Percentiles rank a stretch among this genome's conserved stretches.
These are phyloP conservation scores for Saccharomycopsis malanga DNA, from an alignment of 805 yeast genomes.

Conservation along the genomic window DNA sequence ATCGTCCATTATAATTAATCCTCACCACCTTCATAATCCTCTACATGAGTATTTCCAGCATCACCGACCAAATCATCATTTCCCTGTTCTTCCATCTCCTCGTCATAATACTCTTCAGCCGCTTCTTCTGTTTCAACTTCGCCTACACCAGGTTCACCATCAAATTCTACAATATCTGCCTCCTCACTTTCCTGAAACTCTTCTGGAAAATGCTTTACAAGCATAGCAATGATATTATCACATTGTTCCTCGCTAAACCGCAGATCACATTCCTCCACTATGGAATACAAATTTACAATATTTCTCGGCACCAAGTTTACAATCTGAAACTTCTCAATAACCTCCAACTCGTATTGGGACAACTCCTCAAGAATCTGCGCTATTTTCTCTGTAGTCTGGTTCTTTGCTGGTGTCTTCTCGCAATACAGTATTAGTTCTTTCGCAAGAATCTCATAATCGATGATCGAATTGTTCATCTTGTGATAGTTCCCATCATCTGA, in stretches of 20 bases:
- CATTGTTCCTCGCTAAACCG: constrained; percentile 67
- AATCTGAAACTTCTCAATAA: constrained; percentile 78
- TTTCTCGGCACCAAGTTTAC: constrained; percentile 75
- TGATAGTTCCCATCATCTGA: constrained; percentile 26
- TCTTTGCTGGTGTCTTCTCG: constrained; percentile 28
- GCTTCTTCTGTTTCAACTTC: not conserved
- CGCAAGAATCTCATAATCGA: constrained; percentile 45
- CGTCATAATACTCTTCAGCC: not conserved
- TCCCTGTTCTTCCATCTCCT: not conserved
- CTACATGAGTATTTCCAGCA: not conserved
- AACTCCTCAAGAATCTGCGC: constrained; percentile 2
- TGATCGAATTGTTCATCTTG: constrained; percentile 28
- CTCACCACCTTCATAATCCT: not conserved
- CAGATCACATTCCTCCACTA: constrained; percentile 89
- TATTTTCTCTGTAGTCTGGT: constrained; percentile 26
- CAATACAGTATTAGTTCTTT: constrained; percentile 41
- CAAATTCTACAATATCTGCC: not conserved
- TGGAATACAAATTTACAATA: constrained; percentile 67
- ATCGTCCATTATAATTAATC: not conserved
- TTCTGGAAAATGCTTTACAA: constrained; percentile 28
- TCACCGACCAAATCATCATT: not conserved
- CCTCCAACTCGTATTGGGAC: constrained; percentile 53
- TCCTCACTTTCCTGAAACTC: not conserved
- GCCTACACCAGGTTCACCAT: not conserved
- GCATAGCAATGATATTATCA: constrained; percentile 48